Evolutionary conservation across 2,329 filamentous ascomycete species (phyloP), one percentile per base, ranked within the genome.

Genomic region (Truncatella angustata): DNA sequence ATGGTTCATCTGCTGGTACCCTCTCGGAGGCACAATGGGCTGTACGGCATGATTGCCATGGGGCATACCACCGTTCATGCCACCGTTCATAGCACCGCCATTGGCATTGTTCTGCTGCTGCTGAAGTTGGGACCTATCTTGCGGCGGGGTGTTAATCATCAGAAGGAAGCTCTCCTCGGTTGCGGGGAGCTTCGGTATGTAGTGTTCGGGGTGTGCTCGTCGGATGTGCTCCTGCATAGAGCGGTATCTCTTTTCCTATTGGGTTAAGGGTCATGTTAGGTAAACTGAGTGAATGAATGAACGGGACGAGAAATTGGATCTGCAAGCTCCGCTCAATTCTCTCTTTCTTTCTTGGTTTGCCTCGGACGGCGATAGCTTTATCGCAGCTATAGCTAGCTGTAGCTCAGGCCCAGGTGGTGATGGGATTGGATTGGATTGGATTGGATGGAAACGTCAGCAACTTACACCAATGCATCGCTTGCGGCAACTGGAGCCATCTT

Each of bases 141-240:
- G 86, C 10, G 90, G 92, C 57, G 91, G 88, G 60, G 90, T 91
- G 71, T 86, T 95, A 71, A 97, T 90, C 94, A 97, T 97, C 70
- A 96, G 80, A 66, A 89, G 78, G 73, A 99, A 97, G 85, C 91
- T 97, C 75, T 97, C 93, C 73, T 97, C 93, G 62, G 93, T 99
- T 45, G 94, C 94, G 60, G 94, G 93, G 63, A 97, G 88, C 82
- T 97, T 97, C 46, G 94, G 87, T 63, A 99, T 96, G 75, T 97
- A 97, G 71, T 97, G 88, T 70, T 96, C 91, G 56, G 93, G 93
- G 70, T 99, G 94, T 61, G 94, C 93, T 71, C 94, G 87, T 65
- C 94, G 90, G 66, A 99, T 97, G 69, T 99, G 94, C 81, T 99
- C 94, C 75, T 97, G 94, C 91, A 99, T 97, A 58, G 93, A 97